Percentiles rank a stretch among this genome's conserved stretches.
These are phyloP conservation scores for Wickerhamiella allomyrinae DNA, from an alignment of 805 yeast genomes.

Conservation along the genomic window DNA sequence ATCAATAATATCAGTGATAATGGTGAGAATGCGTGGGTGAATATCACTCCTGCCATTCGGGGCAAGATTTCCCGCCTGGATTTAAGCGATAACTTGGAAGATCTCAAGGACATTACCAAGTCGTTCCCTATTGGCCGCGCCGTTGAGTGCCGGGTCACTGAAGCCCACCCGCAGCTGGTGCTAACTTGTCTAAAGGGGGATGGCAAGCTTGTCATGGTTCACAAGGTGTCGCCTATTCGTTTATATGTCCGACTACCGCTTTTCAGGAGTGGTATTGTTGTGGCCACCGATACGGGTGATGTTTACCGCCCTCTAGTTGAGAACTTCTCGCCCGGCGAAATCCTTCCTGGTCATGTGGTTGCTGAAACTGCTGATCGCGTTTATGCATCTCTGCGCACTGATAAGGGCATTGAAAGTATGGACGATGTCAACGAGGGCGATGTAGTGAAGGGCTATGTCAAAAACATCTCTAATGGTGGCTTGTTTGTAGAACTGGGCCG, in stretches of 20 bases:
- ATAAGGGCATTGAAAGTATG: neutral
- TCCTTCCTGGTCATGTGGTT: constrained; percentile 33
- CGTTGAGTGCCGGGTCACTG: constrained; percentile 40
- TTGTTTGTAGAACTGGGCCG: constrained; percentile 65
- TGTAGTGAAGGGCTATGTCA: constrained; percentile 68
- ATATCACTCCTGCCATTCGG: constrained; percentile 49
- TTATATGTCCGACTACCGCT: constrained; percentile 60
- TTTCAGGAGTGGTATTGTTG: constrained; percentile 46
- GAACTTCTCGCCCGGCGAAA: constrained; percentile 31
- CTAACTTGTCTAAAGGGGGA: constrained; percentile 31
- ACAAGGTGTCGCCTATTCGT: constrained; percentile 42
- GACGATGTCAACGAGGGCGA: constrained; percentile 42
- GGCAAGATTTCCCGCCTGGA: constrained; percentile 58
- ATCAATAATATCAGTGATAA: constrained; percentile 52
- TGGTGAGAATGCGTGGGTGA: constrained; percentile 40
- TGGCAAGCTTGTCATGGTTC: constrained; percentile 45
- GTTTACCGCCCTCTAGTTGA: constrained; percentile 36
- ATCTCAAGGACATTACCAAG: constrained; percentile 35
- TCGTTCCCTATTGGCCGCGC: constrained; percentile 62
- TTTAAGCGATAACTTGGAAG: constrained; percentile 32
- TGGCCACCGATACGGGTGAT: constrained; percentile 63
- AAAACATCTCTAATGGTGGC: constrained; percentile 58
- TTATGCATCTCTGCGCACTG: constrained; percentile 3
- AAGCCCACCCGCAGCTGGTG: constrained; percentile 29
- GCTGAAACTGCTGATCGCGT: constrained; percentile 6